Evolutionary conservation across 1,284 basidiomycete species (phyloP), one percentile per base, ranked within the genome.

Genomic region (Puccinia coronata): DNA sequence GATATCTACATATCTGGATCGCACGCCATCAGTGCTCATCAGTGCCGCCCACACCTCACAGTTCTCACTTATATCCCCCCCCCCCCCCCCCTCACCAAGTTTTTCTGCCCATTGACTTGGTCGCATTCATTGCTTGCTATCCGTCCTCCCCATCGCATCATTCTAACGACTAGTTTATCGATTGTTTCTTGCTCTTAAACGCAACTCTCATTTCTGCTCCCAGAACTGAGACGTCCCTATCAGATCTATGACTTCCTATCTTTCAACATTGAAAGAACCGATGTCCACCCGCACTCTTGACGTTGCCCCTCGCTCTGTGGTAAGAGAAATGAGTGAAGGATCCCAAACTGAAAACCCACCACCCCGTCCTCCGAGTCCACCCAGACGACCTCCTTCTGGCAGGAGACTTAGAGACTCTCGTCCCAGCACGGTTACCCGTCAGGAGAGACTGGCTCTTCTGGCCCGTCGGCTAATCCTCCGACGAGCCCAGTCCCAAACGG

Each of bases 261-360:
- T 28, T 39, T 39, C 28, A 25, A 12, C 41, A n/a, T 23, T 69
- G 6, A 25, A 14, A 28, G 41, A 28, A 49, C 39, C 67, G 47
- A 69, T 49, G 67, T 14, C 47, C n/a, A 69, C 39, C 47, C 47
- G 41, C 67, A 14, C 41, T 23, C 16, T 43, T 11, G 28, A n/a
- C n/a, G 41, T 3, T 69, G 16, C 41, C 41, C 67, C 67, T 69
- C 49, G 36, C 9, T 51, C 55, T 53, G 70, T 55, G 70, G 70
- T 55, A 55, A 9, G 49, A 51, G 49, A 31, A 73, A 34, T 31
- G 14, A 39, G 70, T 55, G 4, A 18, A 36, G 39, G 49, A 31
- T 4, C 11, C 36, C 34, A n/a, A 55, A 11, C 53, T 25, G 31
- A 23, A 16, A 51, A 51, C 51, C 25, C 47, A 12, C 67, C 41